Evolutionary conservation across 306 rosid species (phyloP), one percentile per base, ranked within the genome.

Genomic region (Medicago lupulina): DNA sequence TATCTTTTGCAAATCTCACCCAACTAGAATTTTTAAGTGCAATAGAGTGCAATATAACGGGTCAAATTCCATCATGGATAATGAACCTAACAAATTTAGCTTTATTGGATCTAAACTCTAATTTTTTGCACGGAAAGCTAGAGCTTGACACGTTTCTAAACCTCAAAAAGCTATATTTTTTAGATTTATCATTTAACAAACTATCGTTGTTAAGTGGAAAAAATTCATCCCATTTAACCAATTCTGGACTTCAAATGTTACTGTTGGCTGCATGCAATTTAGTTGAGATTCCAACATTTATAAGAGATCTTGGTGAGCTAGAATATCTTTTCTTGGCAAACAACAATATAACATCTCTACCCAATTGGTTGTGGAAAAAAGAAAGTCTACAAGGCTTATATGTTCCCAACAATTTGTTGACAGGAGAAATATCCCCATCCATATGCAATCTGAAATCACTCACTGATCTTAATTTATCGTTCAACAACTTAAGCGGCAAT

Each of bases 371-470:
- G 7, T 63, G 78, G 70, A 23, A 9, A 46, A 44, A 76, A 18
- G 5, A 0, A 59, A 59, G 39, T 10, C 55, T 82, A 15, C 15
- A n/a, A 21, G 0, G 0, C 0, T 73, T 82, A 50, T 53, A 66
- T 4, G 12, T 71, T 63, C 28, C 58, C 5, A 0, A 43, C 34
- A 78, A 28, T 58, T 44, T 36, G 12, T 63, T 83, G n/a, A 47
- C 0, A 1, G 86, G 80, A 34, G 53, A 54, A 69, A 62, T 83
- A 6, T 25, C 75, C 4, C 60, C 81, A 16, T 18, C 19, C 16
- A 70, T 83, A 36, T 79, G 83, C 75, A 61, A 74, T 61, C 66
- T 78, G 6, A 63, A 74, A n/a, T 74, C 62, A 15, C 77, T 83
- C 25, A 0, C 2, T 16, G 5, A 0, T 7, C 76, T 83, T 38